Conservation (phyloP, 2,329 filamentous ascomycete species). For the Erysiphe neolycopersici region DNA sequence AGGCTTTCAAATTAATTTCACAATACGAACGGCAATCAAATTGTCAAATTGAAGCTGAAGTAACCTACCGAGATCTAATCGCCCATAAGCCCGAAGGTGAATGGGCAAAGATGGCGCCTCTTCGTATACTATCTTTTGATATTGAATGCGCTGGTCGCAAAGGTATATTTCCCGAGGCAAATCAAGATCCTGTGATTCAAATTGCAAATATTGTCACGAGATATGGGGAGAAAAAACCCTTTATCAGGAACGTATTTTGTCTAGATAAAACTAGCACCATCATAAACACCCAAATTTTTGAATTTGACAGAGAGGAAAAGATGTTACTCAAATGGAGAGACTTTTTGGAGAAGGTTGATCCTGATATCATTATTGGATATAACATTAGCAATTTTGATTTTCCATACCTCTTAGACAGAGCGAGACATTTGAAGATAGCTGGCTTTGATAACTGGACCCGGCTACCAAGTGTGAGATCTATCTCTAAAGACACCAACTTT, state of each 20-base stretch:
- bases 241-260: constrained; percentile 89
- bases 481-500: constrained; percentile 56
- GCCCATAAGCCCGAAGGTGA: constrained; percentile 74
- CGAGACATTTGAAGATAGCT: constrained; percentile 52
- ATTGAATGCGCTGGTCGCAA: constrained; percentile 97
- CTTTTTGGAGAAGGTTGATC: constrained; percentile 72
- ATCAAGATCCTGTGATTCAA: constrained; percentile 84
- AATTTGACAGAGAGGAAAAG: constrained; percentile 54
- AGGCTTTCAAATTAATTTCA: constrained; percentile 44
- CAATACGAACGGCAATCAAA: constrained; percentile 51
- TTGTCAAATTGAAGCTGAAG: constrained; percentile 81
- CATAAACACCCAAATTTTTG: constrained; percentile 77
- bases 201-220: constrained; percentile 89
- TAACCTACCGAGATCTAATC: constrained; percentile 60
- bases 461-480: constrained; percentile 41
- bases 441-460: constrained; percentile 76
- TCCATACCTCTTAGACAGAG: constrained; percentile 74
- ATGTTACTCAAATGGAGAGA: constrained; percentile 87
- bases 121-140: constrained; percentile 86
- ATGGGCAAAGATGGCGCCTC: constrained; percentile 92
- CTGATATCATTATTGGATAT: constrained; percentile 95
- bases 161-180: constrained; percentile 84
- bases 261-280: constrained; percentile 79
- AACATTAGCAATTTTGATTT: constrained; percentile 99
- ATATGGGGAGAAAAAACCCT: constrained; percentile 88